A percentile compares a stretch with the other conserved stretches of the same genome.
These are phyloP conservation scores for Leucaena leucocephala DNA, from an alignment of 306 rosid genomes.

Conservation along the genomic window DNA sequence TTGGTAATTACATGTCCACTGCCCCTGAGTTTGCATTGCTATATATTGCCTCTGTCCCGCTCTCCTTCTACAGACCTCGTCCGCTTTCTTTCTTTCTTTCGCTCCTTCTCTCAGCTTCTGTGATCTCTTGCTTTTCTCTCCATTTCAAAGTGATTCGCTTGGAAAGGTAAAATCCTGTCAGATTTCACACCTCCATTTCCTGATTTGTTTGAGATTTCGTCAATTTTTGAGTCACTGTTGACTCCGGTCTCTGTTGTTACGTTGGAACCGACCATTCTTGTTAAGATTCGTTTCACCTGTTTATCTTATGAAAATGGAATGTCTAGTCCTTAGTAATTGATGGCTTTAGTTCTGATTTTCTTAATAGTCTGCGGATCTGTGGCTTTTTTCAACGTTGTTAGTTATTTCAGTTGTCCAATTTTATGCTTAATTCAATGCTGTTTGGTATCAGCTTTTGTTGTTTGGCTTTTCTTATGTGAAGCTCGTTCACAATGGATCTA, in stretches of 20 bases:
- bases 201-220: slow-evolving; percentile 11
- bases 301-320: slow-evolving; percentile 8
- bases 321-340: slow-evolving; percentile 2
- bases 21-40: slow-evolving; percentile 42
- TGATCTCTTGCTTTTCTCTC: background rate
- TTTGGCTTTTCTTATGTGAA: slow-evolving; percentile 9
- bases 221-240: slow-evolving; percentile 14
- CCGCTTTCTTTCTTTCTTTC: background rate
- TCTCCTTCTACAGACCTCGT: slow-evolving; percentile 29
- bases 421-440: slow-evolving; percentile 9
- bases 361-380: slow-evolving; percentile 44
- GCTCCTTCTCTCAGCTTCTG: background rate
- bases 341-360: slow-evolving; percentile 35
- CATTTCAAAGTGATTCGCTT: slow-evolving; percentile 30
- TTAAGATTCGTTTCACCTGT: background rate
- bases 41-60: slow-evolving; percentile 44
- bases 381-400: slow-evolving; percentile 20
- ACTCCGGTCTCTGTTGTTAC: slow-evolving; percentile 20
- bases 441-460: slow-evolving; percentile 15
- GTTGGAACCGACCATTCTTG: slow-evolving; percentile 24
- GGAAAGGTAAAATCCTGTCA: slow-evolving; percentile 26
- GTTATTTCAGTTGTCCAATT: slow-evolving; percentile 15
- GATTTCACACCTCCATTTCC: slow-evolving; percentile 27
- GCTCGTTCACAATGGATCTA: slow-evolving; percentile 44
- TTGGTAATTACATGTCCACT: slow-evolving; percentile 25